phyloP scores from a whole-genome alignment of 345 rosid species.

The Pistacia integerrima region DNA sequence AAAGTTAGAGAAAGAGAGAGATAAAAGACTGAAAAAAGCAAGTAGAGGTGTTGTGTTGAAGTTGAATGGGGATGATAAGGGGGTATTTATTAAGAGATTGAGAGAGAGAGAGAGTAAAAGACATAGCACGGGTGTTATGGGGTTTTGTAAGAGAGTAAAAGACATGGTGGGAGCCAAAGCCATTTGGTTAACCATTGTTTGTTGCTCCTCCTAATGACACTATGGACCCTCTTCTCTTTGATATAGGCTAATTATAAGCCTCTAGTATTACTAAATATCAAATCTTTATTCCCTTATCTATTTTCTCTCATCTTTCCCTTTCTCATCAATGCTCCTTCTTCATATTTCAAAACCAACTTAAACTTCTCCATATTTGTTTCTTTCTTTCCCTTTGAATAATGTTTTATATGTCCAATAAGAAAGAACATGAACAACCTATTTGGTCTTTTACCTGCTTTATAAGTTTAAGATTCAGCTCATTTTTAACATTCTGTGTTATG shows the following conservation, averaged over 20 bases:
- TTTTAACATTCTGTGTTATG: not conserved
- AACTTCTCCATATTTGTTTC: not conserved
- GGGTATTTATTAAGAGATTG: slow-evolving; percentile 45
- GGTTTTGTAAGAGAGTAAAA: slow-evolving; percentile 43
- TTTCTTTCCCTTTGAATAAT: too few species aligned
- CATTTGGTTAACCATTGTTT: slow-evolving; percentile 41
- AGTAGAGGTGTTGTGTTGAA: slow-evolving; percentile 23
- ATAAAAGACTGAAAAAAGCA: slow-evolving; percentile 1
- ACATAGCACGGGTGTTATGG: slow-evolving; percentile 44
- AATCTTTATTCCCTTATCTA: slow-evolving; percentile 19
- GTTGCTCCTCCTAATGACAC: slow-evolving; percentile 60
- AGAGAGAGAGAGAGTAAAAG: slow-evolving; percentile 27
- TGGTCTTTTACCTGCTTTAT: too few species aligned
- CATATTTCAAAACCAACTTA: not conserved
- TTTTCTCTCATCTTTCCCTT: not conserved
- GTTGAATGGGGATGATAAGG: slow-evolving; percentile 19
- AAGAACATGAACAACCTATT: too few species aligned
- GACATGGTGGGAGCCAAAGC: slow-evolving; percentile 63
- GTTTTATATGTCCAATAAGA: too few species aligned
- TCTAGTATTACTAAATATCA: not conserved
- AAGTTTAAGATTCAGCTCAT: too few species aligned
- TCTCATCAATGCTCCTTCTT: not conserved
- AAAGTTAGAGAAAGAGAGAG: slow-evolving; percentile 16
- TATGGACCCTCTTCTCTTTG: slow-evolving; percentile 47
- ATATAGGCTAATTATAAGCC: not conserved